Evolutionary conservation across 2,329 filamentous ascomycete genomes (phyloP).

Genomic region (Sphaerulina musiva): DNA sequence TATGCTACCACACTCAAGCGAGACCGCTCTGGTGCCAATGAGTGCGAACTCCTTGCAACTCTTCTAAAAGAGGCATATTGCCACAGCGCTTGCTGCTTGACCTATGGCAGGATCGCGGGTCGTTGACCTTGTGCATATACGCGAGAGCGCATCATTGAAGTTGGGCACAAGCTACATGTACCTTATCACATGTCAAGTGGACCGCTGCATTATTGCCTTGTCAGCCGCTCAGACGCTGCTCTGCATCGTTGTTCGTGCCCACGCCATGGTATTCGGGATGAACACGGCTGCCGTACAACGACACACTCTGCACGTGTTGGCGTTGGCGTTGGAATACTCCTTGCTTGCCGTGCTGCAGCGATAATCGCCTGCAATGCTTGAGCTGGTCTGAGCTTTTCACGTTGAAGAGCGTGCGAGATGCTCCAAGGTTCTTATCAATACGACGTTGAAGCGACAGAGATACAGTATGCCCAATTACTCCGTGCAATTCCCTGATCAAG

Average conservation of each 20-base stretch:
- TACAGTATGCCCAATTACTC: background rate
- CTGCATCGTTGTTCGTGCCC: background rate
- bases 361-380: background rate
- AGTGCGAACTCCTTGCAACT: background rate
- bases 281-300: background rate
- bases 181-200: background rate
- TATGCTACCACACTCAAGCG: too few relatives aligned
- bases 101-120: background rate
- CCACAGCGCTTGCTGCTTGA: background rate
- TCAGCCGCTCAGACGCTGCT: background rate
- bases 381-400: background rate
- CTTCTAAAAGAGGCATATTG: background rate
- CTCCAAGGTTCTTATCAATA: too few relatives aligned
- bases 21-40: background rate
- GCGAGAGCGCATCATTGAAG: background rate
- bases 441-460: background rate
- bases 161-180: background rate
- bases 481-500: background rate
- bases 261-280: background rate
- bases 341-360: background rate
- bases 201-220: background rate
- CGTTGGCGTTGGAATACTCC: background rate
- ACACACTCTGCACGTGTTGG: background rate
- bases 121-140: background rate
- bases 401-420: background rate